Evolutionary conservation across 176 grass and related monocot species (phyloP), one percentile per base, ranked within the genome.

Genomic region (Olyra latifolia): DNA sequence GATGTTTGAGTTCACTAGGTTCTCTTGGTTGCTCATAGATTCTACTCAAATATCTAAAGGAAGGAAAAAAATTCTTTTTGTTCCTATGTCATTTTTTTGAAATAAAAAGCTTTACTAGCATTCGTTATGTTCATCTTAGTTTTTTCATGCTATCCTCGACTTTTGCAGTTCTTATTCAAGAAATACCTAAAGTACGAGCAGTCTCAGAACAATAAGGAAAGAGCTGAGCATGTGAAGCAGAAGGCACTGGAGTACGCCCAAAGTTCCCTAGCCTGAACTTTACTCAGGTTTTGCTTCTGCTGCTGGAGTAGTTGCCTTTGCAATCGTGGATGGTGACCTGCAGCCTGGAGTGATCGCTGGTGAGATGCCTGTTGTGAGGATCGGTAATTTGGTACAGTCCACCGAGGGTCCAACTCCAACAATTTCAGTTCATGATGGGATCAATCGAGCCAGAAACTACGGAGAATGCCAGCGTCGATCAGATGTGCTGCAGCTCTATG

Each of bases 151-250:
- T 19, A 20, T 78, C 24, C 46, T 89, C 10, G 20, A 43, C 72
- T 24, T 78, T 23, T 50, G 15, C 88, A 98, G 95, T 98, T 95
- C 49, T 88, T 98, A 46, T 95, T 98, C 72, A 98, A 93, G 35
- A 98, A 98, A 79, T 98, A 95, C 61, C 88, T 95, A 7, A 80
- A 89, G 54, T 98, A 89, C 8, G 95, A 98, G 71, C 88, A 89
- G 71, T 75, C 74, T 2, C 86, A 77, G 56, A 78, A 88, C 3
- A 66, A 90, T 5, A 82, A 88, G 28, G 88, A 86, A 61, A 95
- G 78, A 59, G 87, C 91, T 1, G 81, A 91, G 46, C 79, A 89
- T 53, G 95, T 98, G 38, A 94, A 95, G 86, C 80, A 60, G 43
- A 93, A 89, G 66, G 95, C 95, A 83, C 50, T 93, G 61, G 90